Base-by-base conservation (phyloP, 2,329 filamentous ascomycete species). In the Neocucurbitaria cava region DNA sequence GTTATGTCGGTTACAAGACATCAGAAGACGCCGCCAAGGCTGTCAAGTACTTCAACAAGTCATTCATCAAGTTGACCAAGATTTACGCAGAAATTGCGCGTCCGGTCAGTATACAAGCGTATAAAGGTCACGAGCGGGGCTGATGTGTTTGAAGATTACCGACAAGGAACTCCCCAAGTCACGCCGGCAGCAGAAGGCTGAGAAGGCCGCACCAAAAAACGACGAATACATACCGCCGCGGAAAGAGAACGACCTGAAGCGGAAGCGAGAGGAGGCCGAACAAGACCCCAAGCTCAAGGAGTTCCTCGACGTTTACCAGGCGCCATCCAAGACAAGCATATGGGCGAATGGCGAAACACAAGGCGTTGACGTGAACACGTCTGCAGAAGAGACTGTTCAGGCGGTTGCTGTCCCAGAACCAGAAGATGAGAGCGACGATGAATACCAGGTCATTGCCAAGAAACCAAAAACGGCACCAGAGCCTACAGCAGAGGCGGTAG, bases 51-150 rank as follows among this genome's bases (percentile, higher is more conserved):
- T 97, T 97, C 83, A 93, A 99, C 82, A 91, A 87, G 74, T 89
- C 93, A 60, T 99, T 92, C 78, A 92, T 99, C 69, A 91, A 92
- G 67, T 95, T 97, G 90, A 96, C 93, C 53, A 96, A 89, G 80
- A 92, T 99, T 69, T 85, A 84, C 26, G 95, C 97, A 58, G 93
- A 97, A 79, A 80, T 95, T 70, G 95, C 95, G 52, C 88, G 86
- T 74, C 89, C 95, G 56, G 90, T 96, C 80, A 73, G 85, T 44
- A 1, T 30, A 51, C 11, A 23, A 9, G 24, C 51, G 20, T 28
- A 43, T 13, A 26, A 18, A 43, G 57, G 18, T 11, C 24, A 39
- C 13, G 28, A 35, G 24, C 36, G n/a, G 51, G 28, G 72, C 75
- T 63, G 69, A 81, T 49, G 1, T 38, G 5, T 8, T 24, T 18